A percentile compares a stretch with the other conserved stretches of the same genome.
Evolutionary conservation across 192 early-diverging fungal genomes (phyloP).

Genomic region (Entomortierella lignicola): DNA sequence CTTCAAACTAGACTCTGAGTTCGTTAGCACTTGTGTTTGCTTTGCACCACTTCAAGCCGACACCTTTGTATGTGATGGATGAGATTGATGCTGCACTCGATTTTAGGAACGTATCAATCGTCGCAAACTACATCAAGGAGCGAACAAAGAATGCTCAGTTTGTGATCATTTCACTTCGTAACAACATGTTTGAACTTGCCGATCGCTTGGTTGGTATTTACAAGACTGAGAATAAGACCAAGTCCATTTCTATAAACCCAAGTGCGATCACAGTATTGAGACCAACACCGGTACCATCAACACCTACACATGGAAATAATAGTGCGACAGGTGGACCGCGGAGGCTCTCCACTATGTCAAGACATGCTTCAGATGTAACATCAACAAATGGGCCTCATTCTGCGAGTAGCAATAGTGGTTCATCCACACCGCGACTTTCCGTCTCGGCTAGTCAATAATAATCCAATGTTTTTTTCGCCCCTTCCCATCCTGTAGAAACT

Average conservation of each 20-base stretch:
- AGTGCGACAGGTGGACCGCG: slow-evolving; percentile 5
- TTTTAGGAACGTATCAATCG: slow-evolving; percentile 98
- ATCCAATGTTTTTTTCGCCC: neutral
- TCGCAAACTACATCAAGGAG: slow-evolving; percentile 99
- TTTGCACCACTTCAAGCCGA: slow-evolving; percentile 98
- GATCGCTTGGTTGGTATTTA: slow-evolving; percentile 99
- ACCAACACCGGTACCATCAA: slow-evolving; percentile 16
- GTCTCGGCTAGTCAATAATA: slow-evolving; percentile 8
- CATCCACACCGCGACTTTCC: slow-evolving; percentile 10
- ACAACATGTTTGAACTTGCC: slow-evolving; percentile 99
- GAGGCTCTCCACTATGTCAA: slow-evolving; percentile 24
- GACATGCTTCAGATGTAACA: slow-evolving; percentile 25
- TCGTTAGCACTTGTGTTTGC: slow-evolving; percentile 99
- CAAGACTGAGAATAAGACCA: slow-evolving; percentile 86
- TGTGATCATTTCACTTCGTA: slow-evolving; percentile 96
- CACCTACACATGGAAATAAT: neutral
- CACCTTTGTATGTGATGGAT: slow-evolving; percentile 99
- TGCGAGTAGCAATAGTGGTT: neutral
- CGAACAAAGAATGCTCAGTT: slow-evolving; percentile 98
- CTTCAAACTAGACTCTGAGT: slow-evolving; percentile 79
- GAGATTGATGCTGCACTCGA: slow-evolving; percentile 99
- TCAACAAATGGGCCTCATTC: neutral
- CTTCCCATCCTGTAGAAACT: neutral
- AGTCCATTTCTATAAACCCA: slow-evolving; percentile 41
- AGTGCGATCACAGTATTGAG: slow-evolving; percentile 28